Percentiles rank a stretch among this genome's conserved stretches.
Conservation (phyloP, 768 basidiomycete species). For the Macrolepiota albuminosa region DNA sequence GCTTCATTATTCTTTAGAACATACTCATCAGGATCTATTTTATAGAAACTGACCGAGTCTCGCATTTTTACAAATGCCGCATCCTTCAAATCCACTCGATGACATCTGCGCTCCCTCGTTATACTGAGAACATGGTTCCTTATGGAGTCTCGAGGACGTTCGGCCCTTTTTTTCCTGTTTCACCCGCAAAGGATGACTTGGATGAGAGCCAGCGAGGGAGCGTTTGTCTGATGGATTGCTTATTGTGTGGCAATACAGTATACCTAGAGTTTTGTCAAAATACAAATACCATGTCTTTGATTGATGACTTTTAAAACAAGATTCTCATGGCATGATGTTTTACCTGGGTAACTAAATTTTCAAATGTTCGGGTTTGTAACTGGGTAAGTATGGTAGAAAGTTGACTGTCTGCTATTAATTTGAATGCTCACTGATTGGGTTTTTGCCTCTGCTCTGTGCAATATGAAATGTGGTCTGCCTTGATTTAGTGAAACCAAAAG, state of each 20-base stretch:
- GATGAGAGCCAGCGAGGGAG: constrained; percentile 39
- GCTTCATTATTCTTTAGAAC: constrained; percentile 40
- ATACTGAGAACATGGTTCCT: constrained; percentile 51
- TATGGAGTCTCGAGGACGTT: constrained; percentile 49
- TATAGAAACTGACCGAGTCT: constrained; percentile 72
- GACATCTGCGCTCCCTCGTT: constrained; percentile 53
- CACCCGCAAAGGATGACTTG: constrained; percentile 21
- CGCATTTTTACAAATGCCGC: constrained; percentile 67
- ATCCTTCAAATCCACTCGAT: constrained; percentile 59
- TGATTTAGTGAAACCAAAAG: too few relatives aligned
- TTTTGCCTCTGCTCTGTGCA: too few relatives aligned
- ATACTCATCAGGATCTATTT: constrained; percentile 74
- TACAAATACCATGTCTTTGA: too few relatives aligned
- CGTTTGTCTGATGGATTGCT: constrained; percentile 50
- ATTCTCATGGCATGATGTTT: too few relatives aligned
- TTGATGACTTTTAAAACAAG: too few relatives aligned
- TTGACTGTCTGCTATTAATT: too few relatives aligned
- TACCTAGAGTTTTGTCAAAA: neutral
- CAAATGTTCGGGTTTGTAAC: too few relatives aligned
- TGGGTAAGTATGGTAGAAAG: too few relatives aligned
- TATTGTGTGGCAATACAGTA: constrained; percentile 23
- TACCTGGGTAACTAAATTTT: too few relatives aligned
- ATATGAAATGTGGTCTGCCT: too few relatives aligned
- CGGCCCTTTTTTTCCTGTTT: constrained; percentile 26
- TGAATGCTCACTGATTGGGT: too few relatives aligned